phyloP scores from a whole-genome alignment of 345 rosid species.

The Luvunga scandens region DNA sequence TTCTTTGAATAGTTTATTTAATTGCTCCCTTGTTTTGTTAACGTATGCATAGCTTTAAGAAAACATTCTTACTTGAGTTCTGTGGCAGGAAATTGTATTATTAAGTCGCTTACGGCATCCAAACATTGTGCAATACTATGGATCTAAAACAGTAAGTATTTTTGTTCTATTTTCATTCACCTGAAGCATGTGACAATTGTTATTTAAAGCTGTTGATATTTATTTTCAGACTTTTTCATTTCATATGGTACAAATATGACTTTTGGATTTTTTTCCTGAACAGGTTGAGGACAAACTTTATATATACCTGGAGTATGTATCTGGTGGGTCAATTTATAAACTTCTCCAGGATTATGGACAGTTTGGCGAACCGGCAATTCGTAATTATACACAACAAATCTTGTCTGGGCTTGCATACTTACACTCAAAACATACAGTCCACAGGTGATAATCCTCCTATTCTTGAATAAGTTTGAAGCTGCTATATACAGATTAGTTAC shows the following conservation, averaged over 20 bases:
- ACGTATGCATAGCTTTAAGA: constrained; percentile 1
- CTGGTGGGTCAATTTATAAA: constrained; percentile 82
- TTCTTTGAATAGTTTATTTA: neutral
- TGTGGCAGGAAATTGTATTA: constrained; percentile 62
- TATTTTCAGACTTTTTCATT: neutral
- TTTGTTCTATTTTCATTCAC: neutral
- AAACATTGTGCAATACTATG: constrained; percentile 75
- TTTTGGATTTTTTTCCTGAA: constrained; percentile 8
- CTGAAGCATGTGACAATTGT: neutral
- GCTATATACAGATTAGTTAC: neutral
- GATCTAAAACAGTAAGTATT: constrained; percentile 59
- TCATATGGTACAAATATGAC: neutral
- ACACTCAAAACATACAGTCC: constrained; percentile 66
- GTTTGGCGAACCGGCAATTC: constrained; percentile 61
- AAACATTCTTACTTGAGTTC: neutral
- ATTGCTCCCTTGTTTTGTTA: neutral
- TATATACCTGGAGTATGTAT: constrained; percentile 74
- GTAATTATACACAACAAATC: constrained; percentile 76
- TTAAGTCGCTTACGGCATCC: constrained; percentile 67
- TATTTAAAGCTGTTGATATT: neutral
- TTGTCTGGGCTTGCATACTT: constrained; percentile 69
- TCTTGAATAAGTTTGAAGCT: neutral
- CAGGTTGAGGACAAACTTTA: constrained; percentile 68
- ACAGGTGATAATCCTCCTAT: constrained; percentile 43
- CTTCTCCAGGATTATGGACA: constrained; percentile 77